These are phyloP conservation scores for Passalora sequoiae DNA, from an alignment of 2,329 filamentous ascomycete species.

Conservation along the genomic window DNA sequence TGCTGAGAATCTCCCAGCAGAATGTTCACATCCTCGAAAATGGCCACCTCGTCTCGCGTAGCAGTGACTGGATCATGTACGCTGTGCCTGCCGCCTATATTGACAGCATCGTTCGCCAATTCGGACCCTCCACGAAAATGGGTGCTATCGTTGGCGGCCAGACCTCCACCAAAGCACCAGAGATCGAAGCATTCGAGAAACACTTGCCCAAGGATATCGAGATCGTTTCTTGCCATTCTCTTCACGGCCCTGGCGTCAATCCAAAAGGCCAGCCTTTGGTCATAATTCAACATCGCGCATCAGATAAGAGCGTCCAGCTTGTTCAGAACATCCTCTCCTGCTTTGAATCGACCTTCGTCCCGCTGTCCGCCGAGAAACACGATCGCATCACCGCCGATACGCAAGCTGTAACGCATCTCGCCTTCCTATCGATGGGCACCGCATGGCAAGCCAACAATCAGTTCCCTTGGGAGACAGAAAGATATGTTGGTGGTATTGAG, in stretches of 20 bases:
- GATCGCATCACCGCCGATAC: slow-evolving; percentile 98
- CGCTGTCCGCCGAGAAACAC: slow-evolving; percentile 80
- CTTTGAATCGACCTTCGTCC: slow-evolving; percentile 78
- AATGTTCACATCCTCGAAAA: slow-evolving; percentile 81
- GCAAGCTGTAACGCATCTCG: slow-evolving; percentile 94
- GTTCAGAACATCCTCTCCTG: slow-evolving; percentile 78
- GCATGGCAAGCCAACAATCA: slow-evolving; percentile 94
- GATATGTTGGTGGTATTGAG: slow-evolving; percentile 94
- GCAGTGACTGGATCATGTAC: slow-evolving; percentile 98
- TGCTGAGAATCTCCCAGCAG: slow-evolving; percentile 57
- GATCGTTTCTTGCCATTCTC: slow-evolving; percentile 92
- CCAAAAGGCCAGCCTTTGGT: slow-evolving; percentile 85
- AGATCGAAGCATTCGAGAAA: slow-evolving; percentile 87
- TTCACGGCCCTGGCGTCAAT: slow-evolving; percentile 89
- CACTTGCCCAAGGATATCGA: slow-evolving; percentile 83
- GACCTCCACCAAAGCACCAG: slow-evolving; percentile 95
- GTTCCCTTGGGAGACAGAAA: slow-evolving; percentile 94
- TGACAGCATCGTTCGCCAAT: slow-evolving; percentile 77
- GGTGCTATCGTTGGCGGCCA: slow-evolving; percentile 95
- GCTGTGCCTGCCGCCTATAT: slow-evolving; percentile 93
- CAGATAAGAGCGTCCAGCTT: slow-evolving; percentile 67
- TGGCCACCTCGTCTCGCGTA: slow-evolving; percentile 90
- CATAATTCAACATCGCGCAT: slow-evolving; percentile 87
- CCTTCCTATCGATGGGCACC: slow-evolving; percentile 93
- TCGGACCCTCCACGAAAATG: slow-evolving; percentile 90